Evolutionary conservation across 2,329 filamentous ascomycete genomes (phyloP), one percentile per base, ranked within the genome.

Genomic region (Phialocephala subalpina): DNA sequence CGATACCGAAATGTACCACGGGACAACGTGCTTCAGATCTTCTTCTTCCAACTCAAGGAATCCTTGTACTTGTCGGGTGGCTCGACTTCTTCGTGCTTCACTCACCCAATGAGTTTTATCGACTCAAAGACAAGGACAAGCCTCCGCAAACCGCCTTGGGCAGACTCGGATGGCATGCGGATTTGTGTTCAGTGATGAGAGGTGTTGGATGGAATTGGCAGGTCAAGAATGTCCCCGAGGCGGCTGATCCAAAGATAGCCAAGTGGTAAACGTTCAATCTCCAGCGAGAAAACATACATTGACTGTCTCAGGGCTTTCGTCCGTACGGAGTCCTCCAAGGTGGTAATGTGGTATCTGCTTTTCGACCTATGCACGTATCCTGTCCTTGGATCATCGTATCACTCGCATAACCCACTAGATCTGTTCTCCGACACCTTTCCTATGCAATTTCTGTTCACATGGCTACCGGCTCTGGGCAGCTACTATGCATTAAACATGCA

Each of bases 121-220:
- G 64, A 4, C 18, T 25, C 33, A 60, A 61, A 29, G 60, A 63
- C 55, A 38, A 49, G n/a, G 47, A 29, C 20, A 49, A 29, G 16
- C 9, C 40, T 22, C 57, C 45, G 18, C 66, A 62, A 25, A 56
- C 45, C 11, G 52, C 9, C 25, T 33, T 27, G 59, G 42, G 47
- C n/a, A 64, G 58, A 25, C 16, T 68, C 3, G 35, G 35, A 25
- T 65, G 63, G 65, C 47, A 29, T 25, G 60, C 25, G 12, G 55
- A 60, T 42, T 35, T 68, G 35, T 62, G 57, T 33, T 59, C 58
- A 22, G 53, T 58, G 7, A 57, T 58, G 27, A 45, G 68, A 61
- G 68, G 68, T 12, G 59, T 70, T 25, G 63, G 66, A 33, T 58
- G 68, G 68, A 11, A 60, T 70, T 25, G 63, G 66, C 33, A 67